phyloP scores from a whole-genome alignment of 345 rosid genomes.

The Brassica napus region DNA sequence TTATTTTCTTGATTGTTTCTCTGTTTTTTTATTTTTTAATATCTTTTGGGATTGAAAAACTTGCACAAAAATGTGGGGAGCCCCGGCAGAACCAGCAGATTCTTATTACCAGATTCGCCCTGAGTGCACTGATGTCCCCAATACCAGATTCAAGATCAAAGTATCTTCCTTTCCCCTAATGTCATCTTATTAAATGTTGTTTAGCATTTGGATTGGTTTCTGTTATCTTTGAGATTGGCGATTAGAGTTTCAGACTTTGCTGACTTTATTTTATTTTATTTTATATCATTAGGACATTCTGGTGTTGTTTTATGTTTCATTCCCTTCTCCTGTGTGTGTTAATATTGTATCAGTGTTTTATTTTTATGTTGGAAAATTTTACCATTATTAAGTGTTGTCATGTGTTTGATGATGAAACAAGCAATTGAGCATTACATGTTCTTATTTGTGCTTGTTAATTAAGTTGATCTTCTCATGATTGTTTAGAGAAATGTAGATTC shows the following conservation, averaged over 20 bases:
- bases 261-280: background rate
- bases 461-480: background rate
- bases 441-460: background rate
- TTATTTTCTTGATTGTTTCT: background rate
- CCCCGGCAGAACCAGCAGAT: constrained; percentile 70
- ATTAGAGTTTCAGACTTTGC: background rate
- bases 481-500: background rate
- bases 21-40: background rate
- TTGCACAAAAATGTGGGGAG: constrained; percentile 69
- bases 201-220: background rate
- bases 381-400: background rate
- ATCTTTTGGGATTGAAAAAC: background rate
- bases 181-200: background rate
- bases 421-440: background rate
- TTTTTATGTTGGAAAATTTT: no score
- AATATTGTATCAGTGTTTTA: no score
- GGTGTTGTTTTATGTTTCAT: background rate
- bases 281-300: background rate
- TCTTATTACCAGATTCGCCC: constrained; percentile 89
- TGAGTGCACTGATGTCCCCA: constrained; percentile 90
- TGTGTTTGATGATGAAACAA: background rate
- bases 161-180: constrained; percentile 43
- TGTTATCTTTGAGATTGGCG: background rate
- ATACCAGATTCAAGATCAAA: constrained; percentile 87
- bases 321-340: background rate